phyloP scores from a whole-genome alignment of 495 filamentous ascomycete genomes.

The Coniosporium apollinis region DNA sequence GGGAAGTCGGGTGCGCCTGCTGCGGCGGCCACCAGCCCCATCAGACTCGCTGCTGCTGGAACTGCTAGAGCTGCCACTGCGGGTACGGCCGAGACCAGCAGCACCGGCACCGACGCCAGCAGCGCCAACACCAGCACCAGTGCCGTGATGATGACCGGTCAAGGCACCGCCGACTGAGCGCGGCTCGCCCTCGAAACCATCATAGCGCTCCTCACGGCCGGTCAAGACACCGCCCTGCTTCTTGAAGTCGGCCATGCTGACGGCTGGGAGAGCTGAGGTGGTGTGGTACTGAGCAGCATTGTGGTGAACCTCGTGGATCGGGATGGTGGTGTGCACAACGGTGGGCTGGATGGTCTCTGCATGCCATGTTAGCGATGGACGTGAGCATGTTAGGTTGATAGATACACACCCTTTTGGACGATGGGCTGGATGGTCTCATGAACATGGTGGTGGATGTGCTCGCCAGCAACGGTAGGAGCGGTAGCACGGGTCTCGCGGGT shows the following conservation, averaged over 20 bases:
- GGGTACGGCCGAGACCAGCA: background rate
- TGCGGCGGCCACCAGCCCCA: no score
- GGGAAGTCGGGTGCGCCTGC: no score
- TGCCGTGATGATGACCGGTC: slow-evolving; percentile 6
- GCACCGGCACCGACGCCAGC: background rate
- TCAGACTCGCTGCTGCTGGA: no score
- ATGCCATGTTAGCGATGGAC: background rate
- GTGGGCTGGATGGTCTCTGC: slow-evolving; percentile 43
- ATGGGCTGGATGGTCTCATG: slow-evolving; percentile 50
- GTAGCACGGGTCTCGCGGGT: slow-evolving; percentile 30
- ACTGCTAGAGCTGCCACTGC: no score
- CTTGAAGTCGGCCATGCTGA: slow-evolving; percentile 43
- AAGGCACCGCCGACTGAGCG: slow-evolving; percentile 27
- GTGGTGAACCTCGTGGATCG: slow-evolving; percentile 48
- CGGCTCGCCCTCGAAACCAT: slow-evolving; percentile 40
- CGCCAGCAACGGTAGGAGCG: slow-evolving; percentile 34
- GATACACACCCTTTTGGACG: slow-evolving; percentile 32
- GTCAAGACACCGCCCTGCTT: slow-evolving; percentile 36
- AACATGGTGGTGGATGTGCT: slow-evolving; percentile 47
- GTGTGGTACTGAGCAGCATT: slow-evolving; percentile 42
- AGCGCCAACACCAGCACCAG: background rate
- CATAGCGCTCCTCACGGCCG: slow-evolving; percentile 36
- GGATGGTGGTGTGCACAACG: slow-evolving; percentile 50
- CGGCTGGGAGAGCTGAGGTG: slow-evolving; percentile 38
- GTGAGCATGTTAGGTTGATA: background rate